Percentiles rank a stretch among this genome's conserved stretches.
Conservation (phyloP, 208 protist genomes). For the Leishmania tarentolae region DNA sequence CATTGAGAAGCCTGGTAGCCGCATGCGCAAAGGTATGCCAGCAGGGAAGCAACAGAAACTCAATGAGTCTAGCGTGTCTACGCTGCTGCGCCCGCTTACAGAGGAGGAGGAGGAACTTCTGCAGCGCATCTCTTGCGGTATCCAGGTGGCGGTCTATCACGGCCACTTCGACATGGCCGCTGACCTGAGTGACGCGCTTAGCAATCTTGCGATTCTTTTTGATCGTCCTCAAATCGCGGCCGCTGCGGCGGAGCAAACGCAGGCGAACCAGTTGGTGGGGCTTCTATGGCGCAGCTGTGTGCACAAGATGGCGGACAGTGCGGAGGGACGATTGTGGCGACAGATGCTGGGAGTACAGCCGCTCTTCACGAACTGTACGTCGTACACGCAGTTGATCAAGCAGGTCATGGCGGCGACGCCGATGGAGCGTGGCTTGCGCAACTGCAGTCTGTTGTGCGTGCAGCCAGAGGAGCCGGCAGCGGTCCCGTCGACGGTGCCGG, state of each 20-base stretch:
- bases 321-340: slow-evolving; percentile 31
- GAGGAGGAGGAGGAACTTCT: slow-evolving; percentile 21
- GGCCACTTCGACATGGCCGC: slow-evolving; percentile 27
- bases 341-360: slow-evolving; percentile 11
- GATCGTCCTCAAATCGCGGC: slow-evolving; percentile 32
- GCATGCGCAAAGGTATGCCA: slow-evolving; percentile 2
- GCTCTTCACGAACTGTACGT: slow-evolving; percentile 9
- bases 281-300: slow-evolving; percentile 5
- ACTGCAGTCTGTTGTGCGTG: slow-evolving; percentile 23
- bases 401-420: slow-evolving; percentile 13
- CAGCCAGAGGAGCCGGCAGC: slow-evolving; percentile 6
- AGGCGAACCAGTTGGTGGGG: slow-evolving; percentile 25
- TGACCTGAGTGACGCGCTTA: slow-evolving; percentile 26
- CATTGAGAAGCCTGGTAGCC: slow-evolving; percentile 20
- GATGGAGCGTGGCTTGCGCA: slow-evolving; percentile 26
- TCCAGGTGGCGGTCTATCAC: slow-evolving; percentile 19
- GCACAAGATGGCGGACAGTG: slow-evolving; percentile 22
- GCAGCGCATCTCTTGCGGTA: slow-evolving; percentile 16
- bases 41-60: slow-evolving; percentile 6
- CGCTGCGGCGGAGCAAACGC: slow-evolving; percentile 28
- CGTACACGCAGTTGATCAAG: slow-evolving; percentile 9
- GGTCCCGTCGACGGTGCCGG: neutral
- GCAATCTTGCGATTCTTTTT: slow-evolving; percentile 38
- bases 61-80: slow-evolving; percentile 1
- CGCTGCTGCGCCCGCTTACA: neutral